Conservation (phyloP, 345 rosid species). For the Citrus medica region DNA sequence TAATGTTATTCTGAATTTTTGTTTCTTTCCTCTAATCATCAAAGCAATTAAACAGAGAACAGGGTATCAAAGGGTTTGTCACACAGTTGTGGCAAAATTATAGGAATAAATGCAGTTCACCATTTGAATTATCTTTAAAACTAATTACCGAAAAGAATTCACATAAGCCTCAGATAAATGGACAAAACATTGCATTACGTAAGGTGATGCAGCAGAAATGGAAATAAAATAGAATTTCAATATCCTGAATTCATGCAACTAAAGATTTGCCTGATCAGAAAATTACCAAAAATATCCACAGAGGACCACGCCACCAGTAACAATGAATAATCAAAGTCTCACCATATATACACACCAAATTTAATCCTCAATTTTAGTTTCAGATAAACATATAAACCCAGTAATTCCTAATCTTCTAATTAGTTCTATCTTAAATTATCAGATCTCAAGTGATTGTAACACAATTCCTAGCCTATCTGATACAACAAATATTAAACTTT, state of each 20-base stretch:
- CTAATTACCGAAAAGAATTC: neutral
- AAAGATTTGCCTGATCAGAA: neutral
- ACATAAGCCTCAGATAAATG: neutral
- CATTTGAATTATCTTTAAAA: neutral
- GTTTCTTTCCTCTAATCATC: neutral
- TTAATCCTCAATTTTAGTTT: neutral
- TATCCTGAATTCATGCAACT: neutral
- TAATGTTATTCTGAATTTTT: neutral
- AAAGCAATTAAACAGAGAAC: neutral
- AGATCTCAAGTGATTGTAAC: neutral
- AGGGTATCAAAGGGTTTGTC: neutral
- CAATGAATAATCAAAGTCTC: neutral
- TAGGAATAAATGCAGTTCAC: neutral
- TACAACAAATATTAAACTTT: neutral
- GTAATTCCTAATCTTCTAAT: neutral
- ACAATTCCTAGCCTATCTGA: neutral
- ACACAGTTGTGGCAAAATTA: neutral
- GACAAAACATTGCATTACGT: neutral
- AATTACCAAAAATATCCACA: constrained; percentile 3
- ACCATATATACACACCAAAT: neutral
- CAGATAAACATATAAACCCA: neutral
- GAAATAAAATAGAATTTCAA: neutral
- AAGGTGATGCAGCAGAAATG: neutral
- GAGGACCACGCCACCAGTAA: neutral
- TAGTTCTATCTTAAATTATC: neutral